Percentiles rank a stretch among this genome's conserved stretches.
Conservation (phyloP, 176 grass and related monocot genomes). For the Musa itinerans region DNA sequence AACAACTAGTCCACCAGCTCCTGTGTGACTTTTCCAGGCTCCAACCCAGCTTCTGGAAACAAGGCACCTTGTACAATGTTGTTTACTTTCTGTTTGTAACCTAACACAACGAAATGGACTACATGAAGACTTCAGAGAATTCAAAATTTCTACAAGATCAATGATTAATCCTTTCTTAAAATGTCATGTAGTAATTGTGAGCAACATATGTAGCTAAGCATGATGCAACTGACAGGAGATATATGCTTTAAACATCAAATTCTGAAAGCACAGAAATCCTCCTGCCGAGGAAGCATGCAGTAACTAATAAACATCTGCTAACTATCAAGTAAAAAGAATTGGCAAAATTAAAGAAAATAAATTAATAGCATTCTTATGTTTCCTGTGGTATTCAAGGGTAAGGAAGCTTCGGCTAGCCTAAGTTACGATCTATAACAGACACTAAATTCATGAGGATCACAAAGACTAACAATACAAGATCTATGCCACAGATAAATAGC, state of each 20-base stretch:
- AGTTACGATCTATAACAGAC: background rate
- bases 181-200: background rate
- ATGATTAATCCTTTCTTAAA: background rate
- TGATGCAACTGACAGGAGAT: background rate
- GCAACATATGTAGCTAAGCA: background rate
- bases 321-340: background rate
- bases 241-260: no score
- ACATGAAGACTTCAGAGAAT: background rate
- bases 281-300: no score
- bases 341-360: background rate
- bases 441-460: no score
- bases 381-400: background rate
- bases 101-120: conserved; percentile 27
- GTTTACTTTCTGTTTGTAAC: conserved; percentile 67
- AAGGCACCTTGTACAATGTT: conserved; percentile 82
- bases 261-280: no score
- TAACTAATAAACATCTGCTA: no score
- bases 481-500: background rate
- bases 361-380: background rate
- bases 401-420: background rate
- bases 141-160: background rate
- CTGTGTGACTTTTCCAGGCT: conserved; percentile 51
- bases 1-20: conserved; percentile 66
- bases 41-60: conserved; percentile 79
- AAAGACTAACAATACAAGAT: background rate